Evolutionary conservation across 2,329 filamentous ascomycete genomes (phyloP).

Genomic region (Arachnomyces sp.): DNA sequence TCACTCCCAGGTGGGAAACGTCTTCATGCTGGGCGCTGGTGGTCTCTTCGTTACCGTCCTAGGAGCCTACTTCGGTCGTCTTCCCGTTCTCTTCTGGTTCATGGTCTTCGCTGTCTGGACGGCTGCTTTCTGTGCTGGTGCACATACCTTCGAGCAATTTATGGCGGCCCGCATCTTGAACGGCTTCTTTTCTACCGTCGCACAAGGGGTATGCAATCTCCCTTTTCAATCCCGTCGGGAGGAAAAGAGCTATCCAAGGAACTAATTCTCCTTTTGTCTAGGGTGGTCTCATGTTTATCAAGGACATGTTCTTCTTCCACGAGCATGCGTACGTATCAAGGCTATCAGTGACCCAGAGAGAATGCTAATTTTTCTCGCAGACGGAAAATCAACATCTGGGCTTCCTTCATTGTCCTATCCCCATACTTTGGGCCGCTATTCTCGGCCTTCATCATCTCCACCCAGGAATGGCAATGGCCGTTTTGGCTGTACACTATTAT

Average conservation of each 20-base stretch:
- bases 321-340: constrained; percentile 22
- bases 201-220: constrained; percentile 26
- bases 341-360: no score
- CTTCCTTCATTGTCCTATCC: constrained; percentile 27
- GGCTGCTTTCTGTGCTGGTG: constrained; percentile 32
- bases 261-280: constrained; percentile 5
- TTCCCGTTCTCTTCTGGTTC: constrained; percentile 38
- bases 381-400: constrained; percentile 34
- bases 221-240: neutral
- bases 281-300: constrained; percentile 38
- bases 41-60: constrained; percentile 36
- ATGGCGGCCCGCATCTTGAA: constrained; percentile 39
- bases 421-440: constrained; percentile 28
- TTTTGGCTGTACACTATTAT: constrained; percentile 30
- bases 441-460: constrained; percentile 31
- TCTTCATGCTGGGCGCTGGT: constrained; percentile 39
- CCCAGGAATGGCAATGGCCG: constrained; percentile 28
- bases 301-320: constrained; percentile 36
- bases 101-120: constrained; percentile 29
- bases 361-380: constrained; percentile 1
- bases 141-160: constrained; percentile 31
- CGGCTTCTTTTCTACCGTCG: constrained; percentile 38
- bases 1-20: constrained; percentile 34
- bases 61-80: constrained; percentile 37
- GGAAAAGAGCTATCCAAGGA: constrained; percentile 1